Conservation (phyloP, 2,329 filamentous ascomycete species). For the Cytospora paraplurivora region DNA sequence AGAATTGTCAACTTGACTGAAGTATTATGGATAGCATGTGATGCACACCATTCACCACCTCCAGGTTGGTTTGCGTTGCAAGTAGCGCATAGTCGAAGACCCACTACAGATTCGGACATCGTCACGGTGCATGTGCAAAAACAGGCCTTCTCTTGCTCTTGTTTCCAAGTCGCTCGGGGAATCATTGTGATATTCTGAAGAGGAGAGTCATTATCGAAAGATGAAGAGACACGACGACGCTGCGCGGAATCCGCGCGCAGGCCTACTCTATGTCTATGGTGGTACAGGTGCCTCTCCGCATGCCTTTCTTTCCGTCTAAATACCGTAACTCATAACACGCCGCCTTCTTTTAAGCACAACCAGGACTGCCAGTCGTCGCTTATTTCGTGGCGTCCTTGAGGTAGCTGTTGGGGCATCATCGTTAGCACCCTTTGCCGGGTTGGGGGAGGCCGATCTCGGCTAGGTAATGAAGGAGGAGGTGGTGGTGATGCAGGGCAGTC, state of each 20-base stretch:
- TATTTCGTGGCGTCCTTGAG: constrained; percentile 72
- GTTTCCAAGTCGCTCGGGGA: constrained; percentile 1
- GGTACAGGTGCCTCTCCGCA: constrained; percentile 26
- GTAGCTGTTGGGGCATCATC: constrained; percentile 49
- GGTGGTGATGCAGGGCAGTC: too few relatives aligned
- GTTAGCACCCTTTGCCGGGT: constrained; percentile 6
- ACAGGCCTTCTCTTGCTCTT: background rate
- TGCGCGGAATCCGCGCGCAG: constrained; percentile 20
- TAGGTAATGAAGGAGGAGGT: background rate
- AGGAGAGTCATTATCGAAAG: constrained; percentile 30
- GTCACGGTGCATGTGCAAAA: background rate
- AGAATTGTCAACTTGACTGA: background rate
- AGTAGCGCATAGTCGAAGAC: background rate
- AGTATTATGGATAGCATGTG: background rate
- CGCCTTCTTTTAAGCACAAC: constrained; percentile 28
- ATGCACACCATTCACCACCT: background rate
- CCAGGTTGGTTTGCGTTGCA: background rate
- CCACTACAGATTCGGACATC: background rate
- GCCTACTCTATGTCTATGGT: constrained; percentile 29
- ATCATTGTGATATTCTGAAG: constrained; percentile 27
- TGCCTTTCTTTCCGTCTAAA: constrained; percentile 29
- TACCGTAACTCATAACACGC: constrained; percentile 33
- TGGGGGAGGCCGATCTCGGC: constrained; percentile 30
- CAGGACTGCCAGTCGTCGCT: constrained; percentile 37
- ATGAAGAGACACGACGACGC: constrained; percentile 28